Conservation (phyloP, 2,329 filamentous ascomycete species). For the Aspergillus ibericus region DNA sequence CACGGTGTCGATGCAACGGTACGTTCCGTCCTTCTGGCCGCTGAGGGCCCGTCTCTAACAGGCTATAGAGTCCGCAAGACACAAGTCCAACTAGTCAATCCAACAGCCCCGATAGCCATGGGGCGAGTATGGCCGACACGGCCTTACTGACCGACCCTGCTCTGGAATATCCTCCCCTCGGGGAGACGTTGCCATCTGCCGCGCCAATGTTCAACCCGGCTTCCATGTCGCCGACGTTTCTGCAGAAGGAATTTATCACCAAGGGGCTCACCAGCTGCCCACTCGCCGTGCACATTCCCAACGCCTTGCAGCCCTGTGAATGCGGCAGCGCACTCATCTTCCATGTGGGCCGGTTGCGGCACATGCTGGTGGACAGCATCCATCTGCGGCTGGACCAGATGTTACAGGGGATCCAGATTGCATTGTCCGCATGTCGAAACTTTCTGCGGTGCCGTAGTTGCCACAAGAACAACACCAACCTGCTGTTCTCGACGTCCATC, state of each 20-base stretch:
- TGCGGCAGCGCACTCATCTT: slow-evolving; percentile 33
- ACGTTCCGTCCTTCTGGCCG: background rate
- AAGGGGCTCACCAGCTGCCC: slow-evolving; percentile 28
- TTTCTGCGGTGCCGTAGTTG: slow-evolving; percentile 34
- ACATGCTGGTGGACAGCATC: slow-evolving; percentile 26
- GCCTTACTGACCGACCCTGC: slow-evolving; percentile 11
- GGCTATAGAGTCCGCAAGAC: background rate
- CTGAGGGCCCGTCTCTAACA: background rate
- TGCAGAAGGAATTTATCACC: slow-evolving; percentile 29
- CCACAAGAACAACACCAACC: slow-evolving; percentile 30
- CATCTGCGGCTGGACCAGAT: slow-evolving; percentile 34
- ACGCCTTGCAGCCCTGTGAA: slow-evolving; percentile 27
- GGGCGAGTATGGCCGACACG: slow-evolving; percentile 12
- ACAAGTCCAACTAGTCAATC: slow-evolving; percentile 21
- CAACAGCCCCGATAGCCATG: slow-evolving; percentile 29
- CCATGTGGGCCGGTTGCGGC: slow-evolving; percentile 33
- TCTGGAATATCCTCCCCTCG: slow-evolving; percentile 10
- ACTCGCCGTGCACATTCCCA: slow-evolving; percentile 30
- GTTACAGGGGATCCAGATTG: slow-evolving; percentile 32
- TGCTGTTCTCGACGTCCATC: slow-evolving; percentile 31
- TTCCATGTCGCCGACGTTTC: slow-evolving; percentile 33
- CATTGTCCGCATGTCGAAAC: slow-evolving; percentile 30
- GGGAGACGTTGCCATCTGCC: slow-evolving; percentile 7
- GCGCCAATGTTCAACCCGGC: slow-evolving; percentile 25
- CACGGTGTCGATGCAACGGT: slow-evolving; percentile 1